phyloP scores from a whole-genome alignment of 2,329 filamentous ascomycete genomes.

The Cladobotryum mycophilum region DNA sequence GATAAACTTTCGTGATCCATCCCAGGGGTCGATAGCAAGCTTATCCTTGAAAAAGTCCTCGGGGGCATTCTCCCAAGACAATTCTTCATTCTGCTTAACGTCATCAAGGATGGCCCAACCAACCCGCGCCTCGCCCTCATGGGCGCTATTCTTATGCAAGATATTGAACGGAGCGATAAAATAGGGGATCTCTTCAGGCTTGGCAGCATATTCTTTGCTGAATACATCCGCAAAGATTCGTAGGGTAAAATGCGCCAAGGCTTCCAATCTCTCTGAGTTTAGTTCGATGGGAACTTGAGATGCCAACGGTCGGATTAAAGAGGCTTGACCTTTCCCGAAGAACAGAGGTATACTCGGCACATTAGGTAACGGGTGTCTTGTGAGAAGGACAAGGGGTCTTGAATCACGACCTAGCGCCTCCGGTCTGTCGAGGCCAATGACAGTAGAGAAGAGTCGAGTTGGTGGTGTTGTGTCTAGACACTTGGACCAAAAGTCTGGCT shows the following conservation, averaged over 20 bases:
- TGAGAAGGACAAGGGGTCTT: constrained; percentile 63
- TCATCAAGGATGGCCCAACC: constrained; percentile 55
- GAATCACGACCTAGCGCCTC: constrained; percentile 52
- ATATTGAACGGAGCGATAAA: constrained; percentile 61
- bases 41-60: constrained; percentile 47
- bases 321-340: constrained; percentile 57
- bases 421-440: constrained; percentile 53
- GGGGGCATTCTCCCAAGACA: constrained; percentile 37
- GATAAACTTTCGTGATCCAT: constrained; percentile 59
- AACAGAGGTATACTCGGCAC: constrained; percentile 67
- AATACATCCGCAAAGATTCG: constrained; percentile 77
- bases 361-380: constrained; percentile 55
- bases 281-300: constrained; percentile 39
- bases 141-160: constrained; percentile 16
- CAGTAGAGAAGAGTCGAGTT: constrained; percentile 50
- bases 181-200: constrained; percentile 65
- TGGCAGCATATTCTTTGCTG: constrained; percentile 72
- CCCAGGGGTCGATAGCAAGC: constrained; percentile 51
- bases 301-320: constrained; percentile 46
- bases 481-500: constrained; percentile 66
- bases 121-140: constrained; percentile 31
- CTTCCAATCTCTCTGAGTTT: constrained; percentile 37
- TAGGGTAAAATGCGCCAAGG: constrained; percentile 67
- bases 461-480: constrained; percentile 35
- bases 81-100: constrained; percentile 27